Evolutionary conservation across 352 stramenopile genomes (phyloP), one percentile per base, ranked within the genome.

Genomic region (Pythium brassicae): DNA sequence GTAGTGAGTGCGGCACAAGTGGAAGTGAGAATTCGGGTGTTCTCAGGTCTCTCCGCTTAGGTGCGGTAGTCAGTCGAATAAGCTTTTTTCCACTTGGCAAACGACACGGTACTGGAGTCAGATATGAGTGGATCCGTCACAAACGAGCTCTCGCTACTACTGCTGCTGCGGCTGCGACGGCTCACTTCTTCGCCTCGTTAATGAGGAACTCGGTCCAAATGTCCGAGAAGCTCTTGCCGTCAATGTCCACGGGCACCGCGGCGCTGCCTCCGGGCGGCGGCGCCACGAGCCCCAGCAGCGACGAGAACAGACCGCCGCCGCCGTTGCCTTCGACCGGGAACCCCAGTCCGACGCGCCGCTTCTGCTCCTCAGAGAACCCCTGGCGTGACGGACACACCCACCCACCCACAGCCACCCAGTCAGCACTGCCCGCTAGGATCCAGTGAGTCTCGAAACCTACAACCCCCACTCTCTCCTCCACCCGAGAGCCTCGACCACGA

Each of bases 141-240:
- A 35, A 35, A 10, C 29, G 29, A 35, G 29, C 29, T n/a, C n/a
- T n/a, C n/a, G n/a, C n/a, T n/a, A n/a, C n/a, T n/a, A n/a, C n/a
- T n/a, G n/a, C n/a, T n/a, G 32, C 8, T 11, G 32, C 32, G 1
- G 32, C 14, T 11, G 32, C 14, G 32, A 12, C 32, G 10, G 19
- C 37, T 43, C 37, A 64, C 47, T 60, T 59, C 37, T 65, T 65
- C 7, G 76, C 73, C 42, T 91, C 81, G 40, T 87, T 61, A 0
- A 91, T 59, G 43, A 91, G 61, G 40, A 88, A 91, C 25, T 87
- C 69, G 23, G 74, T 78, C 78, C 75, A 87, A 20, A 89, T 74
- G 27, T 91, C 78, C n/a, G 68, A 63, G 56, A 91, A 84, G 59
- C 63, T 80, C 52, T 91, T 91, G 53, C 69, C 76, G 52, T 86